Evolutionary conservation across 2,329 filamentous ascomycete species (phyloP), one percentile per base, ranked within the genome.

Genomic region (Fusarium miscanthi): DNA sequence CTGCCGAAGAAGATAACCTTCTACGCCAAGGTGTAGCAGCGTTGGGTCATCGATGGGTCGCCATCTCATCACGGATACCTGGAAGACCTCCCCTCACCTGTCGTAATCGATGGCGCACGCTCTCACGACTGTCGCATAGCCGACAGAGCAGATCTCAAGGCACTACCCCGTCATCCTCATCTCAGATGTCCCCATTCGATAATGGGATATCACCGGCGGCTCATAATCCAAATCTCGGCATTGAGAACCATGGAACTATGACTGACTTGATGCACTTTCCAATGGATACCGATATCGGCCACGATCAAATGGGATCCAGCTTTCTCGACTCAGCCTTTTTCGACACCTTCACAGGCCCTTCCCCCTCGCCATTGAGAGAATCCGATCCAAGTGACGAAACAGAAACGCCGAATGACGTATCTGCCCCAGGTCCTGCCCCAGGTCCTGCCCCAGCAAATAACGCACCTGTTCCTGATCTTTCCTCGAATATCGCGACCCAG

Each of bases 31-130:
- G 77, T 5, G 77, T 79, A 43, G 65, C 64, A 5, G 46, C 68
- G 2, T 66, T 79, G 7, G 77, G 77, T 7, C 77, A 78, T 23
- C 57, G 77, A 4, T 79, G 77, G 77, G 75, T 78, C 5, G 75
- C 77, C 17, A 78, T 79, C 27, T 78, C 77, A 11, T 66, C 76
- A 0, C 48, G 72, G 12, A 73, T 79, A 42, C 68, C 77, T 9
- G 77, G 77, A 1, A 66, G 77, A 2, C 77, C 77, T 14, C 77
- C 77, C 3, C 77, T 79, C 1, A 79, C 77, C 9, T 79, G 77
- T 37, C 72, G 77, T 8, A 79, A 79, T 25, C 68, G 77, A 27
- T 79, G 77, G 77, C 76, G 76, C 10, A 70, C 73, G 0, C 59
- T 75, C 6, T 75, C 73, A 6, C 51, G 71, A 30, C 62, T 70